These are phyloP conservation scores for Sanghuangporus weigelae DNA, from an alignment of 1,284 basidiomycete genomes.

Conservation along the genomic window DNA sequence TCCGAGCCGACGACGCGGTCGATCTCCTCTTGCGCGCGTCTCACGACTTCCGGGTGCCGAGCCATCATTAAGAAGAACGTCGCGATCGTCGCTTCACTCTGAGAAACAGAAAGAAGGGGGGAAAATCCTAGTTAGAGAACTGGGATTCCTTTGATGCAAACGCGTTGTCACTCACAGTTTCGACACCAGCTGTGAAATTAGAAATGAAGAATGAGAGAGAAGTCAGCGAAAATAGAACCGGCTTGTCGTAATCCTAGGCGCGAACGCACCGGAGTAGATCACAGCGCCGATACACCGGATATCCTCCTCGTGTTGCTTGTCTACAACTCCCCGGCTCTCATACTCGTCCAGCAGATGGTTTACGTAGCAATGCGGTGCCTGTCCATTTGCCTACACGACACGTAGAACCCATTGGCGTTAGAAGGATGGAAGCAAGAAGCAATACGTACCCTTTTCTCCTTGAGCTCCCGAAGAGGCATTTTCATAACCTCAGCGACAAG, in stretches of 20 bases:
- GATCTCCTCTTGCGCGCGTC: conserved; percentile 39
- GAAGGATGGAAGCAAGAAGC: neutral
- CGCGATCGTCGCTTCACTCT: conserved; percentile 10
- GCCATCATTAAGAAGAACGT: conserved; percentile 17
- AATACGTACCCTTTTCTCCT: conserved; percentile 12
- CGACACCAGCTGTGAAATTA: conserved; percentile 12
- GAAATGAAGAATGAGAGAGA: neutral
- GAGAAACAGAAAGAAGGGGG: neutral
- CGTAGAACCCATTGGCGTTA: no score
- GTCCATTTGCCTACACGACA: neutral
- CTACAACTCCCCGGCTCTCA: conserved; percentile 4
- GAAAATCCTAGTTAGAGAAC: neutral
- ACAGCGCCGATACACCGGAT: conserved; percentile 12
- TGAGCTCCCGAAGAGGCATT: conserved; percentile 11
- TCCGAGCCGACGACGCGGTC: conserved; percentile 25
- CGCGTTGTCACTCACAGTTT: conserved; percentile 11
- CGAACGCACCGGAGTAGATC: conserved; percentile 14
- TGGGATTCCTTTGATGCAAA: neutral
- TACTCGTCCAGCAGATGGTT: conserved; percentile 14
- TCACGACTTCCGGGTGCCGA: conserved; percentile 8
- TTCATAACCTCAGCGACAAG: conserved; percentile 13
- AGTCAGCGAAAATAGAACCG: neutral
- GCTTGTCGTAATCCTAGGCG: neutral
- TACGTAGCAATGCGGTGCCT: conserved; percentile 4
- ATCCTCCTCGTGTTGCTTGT: conserved; percentile 14